phyloP scores from a whole-genome alignment of 2,329 filamentous ascomycete species.

The Diaporthe sp. region DNA sequence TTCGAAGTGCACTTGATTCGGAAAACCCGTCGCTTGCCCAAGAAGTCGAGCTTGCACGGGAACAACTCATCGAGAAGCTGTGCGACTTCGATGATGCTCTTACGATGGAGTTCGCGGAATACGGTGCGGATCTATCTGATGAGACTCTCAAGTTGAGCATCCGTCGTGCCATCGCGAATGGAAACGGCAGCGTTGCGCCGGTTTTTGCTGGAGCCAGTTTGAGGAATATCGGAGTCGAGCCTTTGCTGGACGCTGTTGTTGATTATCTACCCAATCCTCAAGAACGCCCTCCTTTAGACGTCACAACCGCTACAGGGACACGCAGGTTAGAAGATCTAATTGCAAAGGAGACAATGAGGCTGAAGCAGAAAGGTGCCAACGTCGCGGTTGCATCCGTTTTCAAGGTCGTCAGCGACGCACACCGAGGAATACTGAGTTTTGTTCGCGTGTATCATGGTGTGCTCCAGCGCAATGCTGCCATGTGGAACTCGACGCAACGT shows the following conservation, averaged over 20 bases:
- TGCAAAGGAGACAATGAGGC: slow-evolving; percentile 41
- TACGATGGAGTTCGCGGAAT: slow-evolving; percentile 85
- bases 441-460: slow-evolving; percentile 91
- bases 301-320: slow-evolving; percentile 74
- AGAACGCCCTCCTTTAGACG: slow-evolving; percentile 83
- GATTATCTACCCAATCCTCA: slow-evolving; percentile 87
- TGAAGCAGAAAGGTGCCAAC: slow-evolving; percentile 52
- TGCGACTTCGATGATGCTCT: slow-evolving; percentile 91
- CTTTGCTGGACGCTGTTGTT: slow-evolving; percentile 87
- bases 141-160: slow-evolving; percentile 79
- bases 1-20: slow-evolving; percentile 56
- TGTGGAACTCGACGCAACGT: slow-evolving; percentile 90
- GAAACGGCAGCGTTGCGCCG: slow-evolving; percentile 81
- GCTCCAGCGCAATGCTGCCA: slow-evolving; percentile 77
- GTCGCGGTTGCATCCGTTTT: slow-evolving; percentile 79
- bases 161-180: slow-evolving; percentile 76
- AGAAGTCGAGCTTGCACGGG: slow-evolving; percentile 82
- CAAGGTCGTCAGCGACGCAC: slow-evolving; percentile 92
- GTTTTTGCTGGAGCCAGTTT: slow-evolving; percentile 94
- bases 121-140: slow-evolving; percentile 79
- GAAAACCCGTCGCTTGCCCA: slow-evolving; percentile 68
- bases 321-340: slow-evolving; percentile 59
- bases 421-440: slow-evolving; percentile 89
- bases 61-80: slow-evolving; percentile 83
- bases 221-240: slow-evolving; percentile 93